These are phyloP conservation scores for Pisolithus sp. DNA, from an alignment of 768 basidiomycete genomes.

Conservation along the genomic window DNA sequence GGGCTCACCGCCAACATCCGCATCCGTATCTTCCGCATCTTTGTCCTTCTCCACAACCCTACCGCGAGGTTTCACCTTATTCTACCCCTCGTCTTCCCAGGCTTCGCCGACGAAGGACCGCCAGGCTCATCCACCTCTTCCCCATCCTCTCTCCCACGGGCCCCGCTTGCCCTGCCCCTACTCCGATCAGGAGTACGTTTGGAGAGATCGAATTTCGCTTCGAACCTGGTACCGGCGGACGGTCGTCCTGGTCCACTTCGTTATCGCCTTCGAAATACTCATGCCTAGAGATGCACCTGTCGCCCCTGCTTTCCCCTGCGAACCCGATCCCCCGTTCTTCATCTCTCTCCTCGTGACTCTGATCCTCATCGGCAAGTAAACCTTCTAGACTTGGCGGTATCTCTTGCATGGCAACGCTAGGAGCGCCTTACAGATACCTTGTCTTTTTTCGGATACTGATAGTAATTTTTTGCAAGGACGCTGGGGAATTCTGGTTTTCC, in stretches of 20 bases:
- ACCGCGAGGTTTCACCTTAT: constrained; percentile 15
- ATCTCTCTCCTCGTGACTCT: constrained; percentile 58
- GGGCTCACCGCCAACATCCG: constrained; percentile 18
- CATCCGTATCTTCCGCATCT: constrained; percentile 27
- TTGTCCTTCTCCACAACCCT: constrained; percentile 20
- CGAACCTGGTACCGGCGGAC: constrained; percentile 27
- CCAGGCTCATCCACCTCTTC: constrained; percentile 34
- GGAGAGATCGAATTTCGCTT: constrained; percentile 10
- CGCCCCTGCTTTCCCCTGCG: constrained; percentile 47
- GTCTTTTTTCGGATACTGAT: constrained; percentile 80
- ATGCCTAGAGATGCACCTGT: constrained; percentile 49
- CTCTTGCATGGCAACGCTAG: constrained; percentile 92
- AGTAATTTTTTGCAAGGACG: constrained; percentile 80
- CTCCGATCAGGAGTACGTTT: constrained; percentile 27
- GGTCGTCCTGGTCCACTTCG: constrained; percentile 49
- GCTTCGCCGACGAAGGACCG: constrained; percentile 15
- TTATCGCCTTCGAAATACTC: constrained; percentile 72
- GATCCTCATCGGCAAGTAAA: constrained; percentile 66
- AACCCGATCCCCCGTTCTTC: constrained; percentile 56
- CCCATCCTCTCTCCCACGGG: constrained; percentile 24
- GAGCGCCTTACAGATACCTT: constrained; percentile 88
- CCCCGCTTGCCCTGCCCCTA: constrained; percentile 27
- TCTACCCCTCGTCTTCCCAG: constrained; percentile 27
- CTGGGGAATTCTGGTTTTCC: constrained; percentile 85
- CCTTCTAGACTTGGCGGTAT: constrained; percentile 87